phyloP scores from a whole-genome alignment of 441 rosid species.

The Aleurites moluccanus region DNA sequence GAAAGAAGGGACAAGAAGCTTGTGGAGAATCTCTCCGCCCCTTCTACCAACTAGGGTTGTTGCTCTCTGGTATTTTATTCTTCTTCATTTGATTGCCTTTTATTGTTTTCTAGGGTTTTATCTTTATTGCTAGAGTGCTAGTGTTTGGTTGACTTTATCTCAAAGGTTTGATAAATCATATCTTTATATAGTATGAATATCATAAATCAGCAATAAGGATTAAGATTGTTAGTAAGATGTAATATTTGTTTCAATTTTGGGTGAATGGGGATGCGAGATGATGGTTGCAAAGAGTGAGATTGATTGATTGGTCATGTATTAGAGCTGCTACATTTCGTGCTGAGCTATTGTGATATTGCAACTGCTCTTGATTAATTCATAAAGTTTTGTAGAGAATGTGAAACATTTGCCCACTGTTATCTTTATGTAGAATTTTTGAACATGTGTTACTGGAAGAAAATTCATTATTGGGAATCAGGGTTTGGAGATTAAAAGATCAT shows the following conservation, averaged over 20 bases:
- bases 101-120: neutral
- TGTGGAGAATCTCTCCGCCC: conserved; percentile 42
- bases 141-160: neutral
- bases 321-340: neutral
- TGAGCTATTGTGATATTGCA: neutral
- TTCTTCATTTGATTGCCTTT: neutral
- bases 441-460: neutral
- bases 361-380: neutral
- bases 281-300: neutral
- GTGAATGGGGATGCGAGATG: neutral
- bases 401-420: neutral
- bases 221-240: neutral
- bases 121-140: neutral
- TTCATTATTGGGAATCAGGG: neutral
- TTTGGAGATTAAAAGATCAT: neutral
- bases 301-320: neutral
- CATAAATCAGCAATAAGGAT: neutral
- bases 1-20: conserved; percentile 95
- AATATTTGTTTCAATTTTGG: neutral
- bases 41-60: conserved; percentile 42
- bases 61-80: neutral
- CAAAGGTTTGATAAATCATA: no score
- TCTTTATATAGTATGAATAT: neutral
- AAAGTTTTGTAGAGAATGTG: neutral
- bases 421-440: neutral